phyloP scores from a whole-genome alignment of 2,329 filamentous ascomycete species.

The Amphichorda felina region DNA sequence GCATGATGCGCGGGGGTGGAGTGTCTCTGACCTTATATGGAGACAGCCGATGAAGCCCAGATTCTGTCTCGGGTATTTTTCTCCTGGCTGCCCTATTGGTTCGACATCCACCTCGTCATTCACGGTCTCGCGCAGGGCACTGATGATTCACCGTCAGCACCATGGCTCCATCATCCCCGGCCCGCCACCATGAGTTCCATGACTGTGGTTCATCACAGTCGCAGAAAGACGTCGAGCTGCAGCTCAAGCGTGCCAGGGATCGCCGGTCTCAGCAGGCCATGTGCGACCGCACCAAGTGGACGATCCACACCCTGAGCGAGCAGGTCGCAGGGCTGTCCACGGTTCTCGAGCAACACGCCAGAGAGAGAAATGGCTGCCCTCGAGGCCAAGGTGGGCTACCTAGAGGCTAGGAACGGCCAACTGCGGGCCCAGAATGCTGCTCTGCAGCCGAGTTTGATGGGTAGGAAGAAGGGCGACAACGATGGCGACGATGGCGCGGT shows the following conservation, averaged over 20 bases:
- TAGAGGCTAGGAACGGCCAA: constrained; percentile 15
- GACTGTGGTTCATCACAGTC: not conserved
- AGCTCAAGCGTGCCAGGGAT: constrained; percentile 17
- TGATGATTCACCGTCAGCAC: no score
- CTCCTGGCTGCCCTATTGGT: no score
- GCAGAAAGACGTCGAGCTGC: constrained; percentile 11
- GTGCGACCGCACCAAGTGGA: constrained; percentile 18
- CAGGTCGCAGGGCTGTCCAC: constrained; percentile 14
- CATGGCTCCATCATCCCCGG: no score
- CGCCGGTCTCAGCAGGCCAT: constrained; percentile 20
- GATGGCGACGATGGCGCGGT: not conserved
- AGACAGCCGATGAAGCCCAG: no score
- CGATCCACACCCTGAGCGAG: constrained; percentile 14
- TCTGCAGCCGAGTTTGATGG: constrained; percentile 15
- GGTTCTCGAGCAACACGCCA: constrained; percentile 11
- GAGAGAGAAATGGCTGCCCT: constrained; percentile 8
- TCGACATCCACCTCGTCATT: no score
- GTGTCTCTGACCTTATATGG: no score
- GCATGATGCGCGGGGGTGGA: no score
- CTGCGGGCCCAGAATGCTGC: constrained; percentile 16
- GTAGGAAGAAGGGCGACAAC: constrained; percentile 5
- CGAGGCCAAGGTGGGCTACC: constrained; percentile 9
- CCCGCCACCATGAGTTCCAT: no score
- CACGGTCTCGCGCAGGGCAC: no score
- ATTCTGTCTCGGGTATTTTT: no score